phyloP scores from a whole-genome alignment of 352 stramenopile genomes.

The Globisporangium polare region DNA sequence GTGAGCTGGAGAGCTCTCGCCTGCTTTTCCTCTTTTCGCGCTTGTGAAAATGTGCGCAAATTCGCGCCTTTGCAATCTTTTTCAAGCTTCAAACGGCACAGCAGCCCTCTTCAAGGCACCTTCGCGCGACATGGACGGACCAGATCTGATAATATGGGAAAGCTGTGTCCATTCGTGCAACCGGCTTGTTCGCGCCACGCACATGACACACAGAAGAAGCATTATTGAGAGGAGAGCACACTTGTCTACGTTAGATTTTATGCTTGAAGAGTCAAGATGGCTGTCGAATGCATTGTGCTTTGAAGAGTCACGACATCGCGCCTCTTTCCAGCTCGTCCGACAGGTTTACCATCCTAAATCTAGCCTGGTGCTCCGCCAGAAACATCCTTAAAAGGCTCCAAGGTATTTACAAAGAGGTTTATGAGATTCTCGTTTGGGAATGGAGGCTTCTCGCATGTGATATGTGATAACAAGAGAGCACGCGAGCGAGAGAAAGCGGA shows the following conservation, averaged over 20 bases:
- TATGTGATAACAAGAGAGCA: background rate
- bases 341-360: too few relatives aligned
- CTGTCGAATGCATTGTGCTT: too few relatives aligned
- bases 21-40: background rate
- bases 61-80: conserved; percentile 11
- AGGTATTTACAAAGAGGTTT: too few relatives aligned
- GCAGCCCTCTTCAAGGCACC: background rate
- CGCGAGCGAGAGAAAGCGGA: too few relatives aligned
- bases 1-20: background rate
- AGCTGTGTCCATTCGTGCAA: background rate
- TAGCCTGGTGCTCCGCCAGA: too few relatives aligned
- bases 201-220: too few relatives aligned
- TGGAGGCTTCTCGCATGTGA: background rate
- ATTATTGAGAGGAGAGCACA: background rate
- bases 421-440: background rate
- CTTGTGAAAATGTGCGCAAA: conserved; percentile 6
- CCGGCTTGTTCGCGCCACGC: background rate
- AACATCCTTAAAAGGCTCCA: too few relatives aligned
- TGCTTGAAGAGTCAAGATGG: too few relatives aligned
- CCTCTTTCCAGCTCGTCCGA: too few relatives aligned
- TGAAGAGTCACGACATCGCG: too few relatives aligned
- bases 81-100: conserved; percentile 10
- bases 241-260: too few relatives aligned
- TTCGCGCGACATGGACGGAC: background rate
- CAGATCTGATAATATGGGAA: conserved; percentile 1